Evolutionary conservation across 768 basidiomycete genomes (phyloP), one percentile per base, ranked within the genome.

Genomic region (Dentipellis fragilis): DNA sequence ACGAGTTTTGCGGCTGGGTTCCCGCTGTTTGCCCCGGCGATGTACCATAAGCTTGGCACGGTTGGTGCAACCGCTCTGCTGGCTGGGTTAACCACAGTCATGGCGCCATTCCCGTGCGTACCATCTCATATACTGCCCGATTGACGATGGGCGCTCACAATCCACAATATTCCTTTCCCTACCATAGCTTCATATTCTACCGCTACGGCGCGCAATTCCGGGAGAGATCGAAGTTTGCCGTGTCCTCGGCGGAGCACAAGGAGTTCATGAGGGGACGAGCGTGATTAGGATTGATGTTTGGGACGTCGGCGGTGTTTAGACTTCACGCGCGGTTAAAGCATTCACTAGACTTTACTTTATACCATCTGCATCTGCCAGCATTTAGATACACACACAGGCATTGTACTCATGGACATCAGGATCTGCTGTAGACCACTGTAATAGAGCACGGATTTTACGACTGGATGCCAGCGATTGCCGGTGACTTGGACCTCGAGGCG

Each of bases 81-180:
- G 4, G 75, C 68, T 2, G 76, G 75, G 1, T 55, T 77, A n/a
- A 67, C 71, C 53, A 62, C 63, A 14, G 56, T 69, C 4, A 66
- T 73, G 59, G 69, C 67, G 1, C 75, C 75, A 0, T 63, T 82
- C 45, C 81, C 81, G 81, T 83, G 55, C 64, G 81, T 71, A n/a
- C n/a, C n/a, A n/a, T n/a, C n/a, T 3, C 48, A 14, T 10, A 12
- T 12, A n/a, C 39, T 45, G 8, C 16, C 40, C n/a, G n/a, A n/a
- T n/a, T 38, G 34, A 10, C 17, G 37, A 16, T 46, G 6, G 42
- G 17, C 35, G 22, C 46, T n/a, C 19, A 47, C n/a, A n/a, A n/a
- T n/a, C n/a, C n/a, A n/a, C n/a, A 39, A 14, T 39, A 9, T 14
- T 39, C 38, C 38, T 42, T 16, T 42, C n/a, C n/a, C n/a, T n/a